Evolutionary conservation across 441 rosid species (phyloP), one percentile per base, ranked within the genome.

Genomic region (Pelargonium australe): DNA sequence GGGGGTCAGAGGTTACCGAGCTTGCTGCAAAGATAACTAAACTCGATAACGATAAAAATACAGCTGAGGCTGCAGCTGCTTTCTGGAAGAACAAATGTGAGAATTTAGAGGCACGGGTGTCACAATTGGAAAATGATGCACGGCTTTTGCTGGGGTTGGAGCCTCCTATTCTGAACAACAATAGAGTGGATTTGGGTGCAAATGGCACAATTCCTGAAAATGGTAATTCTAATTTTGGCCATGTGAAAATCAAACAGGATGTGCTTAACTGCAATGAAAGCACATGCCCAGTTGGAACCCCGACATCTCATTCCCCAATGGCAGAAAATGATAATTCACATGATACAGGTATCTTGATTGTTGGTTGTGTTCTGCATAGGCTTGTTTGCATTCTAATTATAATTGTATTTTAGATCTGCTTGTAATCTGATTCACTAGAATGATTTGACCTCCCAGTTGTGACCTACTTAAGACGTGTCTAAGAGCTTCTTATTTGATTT

Each of bases 51-150:
- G 57, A n/a, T 16, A 51, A 14, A 53, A 53, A 20, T 53, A 2
- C 60, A 53, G 60, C 60, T 16, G 60, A 53, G 60, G 60, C 60
- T 53, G 60, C 19, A 16, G 60, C 60, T 53, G 23, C 60, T 53
- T 20, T 4, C 7, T 53, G 60, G 60, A 53, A 53, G 60, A 53
- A 53, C 20, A 14, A 53, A 6, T 53, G 17, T 53, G 17, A 53
- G 8, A 20, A 16, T 53, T 53, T 53, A 20, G 60, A 53, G 60
- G 17, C 13, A 2, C 57, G 57, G 57, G 4, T 51, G 7, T 16
- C 23, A 14, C 60, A 7, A 8, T 14, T 53, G 60, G 60, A 53
- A 20, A 53, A 16, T 2, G 60, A 53, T 14, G 60, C 60, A 16
- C 7, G 5, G 23, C 60, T 14, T 0, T 53, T 25, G 31, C 2